Percentiles rank a stretch among this genome's conserved stretches.
These are phyloP conservation scores for Hypoxylon sp. DNA, from an alignment of 2,329 filamentous ascomycete genomes.

Conservation along the genomic window DNA sequence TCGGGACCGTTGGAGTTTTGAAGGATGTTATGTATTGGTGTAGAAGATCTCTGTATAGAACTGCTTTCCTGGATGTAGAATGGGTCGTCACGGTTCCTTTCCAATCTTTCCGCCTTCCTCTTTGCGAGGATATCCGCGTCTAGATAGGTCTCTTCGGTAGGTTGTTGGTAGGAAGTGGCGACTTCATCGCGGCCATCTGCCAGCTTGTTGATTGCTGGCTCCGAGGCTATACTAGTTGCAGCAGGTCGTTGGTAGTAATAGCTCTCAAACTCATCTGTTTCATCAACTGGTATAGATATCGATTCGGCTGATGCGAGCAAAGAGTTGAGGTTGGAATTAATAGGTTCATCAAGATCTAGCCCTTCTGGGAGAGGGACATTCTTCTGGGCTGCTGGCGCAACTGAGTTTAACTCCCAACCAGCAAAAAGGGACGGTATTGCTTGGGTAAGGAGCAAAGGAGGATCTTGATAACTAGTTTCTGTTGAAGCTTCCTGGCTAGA, in stretches of 20 bases:
- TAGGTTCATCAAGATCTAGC: constrained; percentile 84
- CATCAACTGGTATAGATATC: constrained; percentile 64
- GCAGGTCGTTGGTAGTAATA: constrained; percentile 74
- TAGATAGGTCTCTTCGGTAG: constrained; percentile 74
- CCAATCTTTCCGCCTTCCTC: constrained; percentile 81
- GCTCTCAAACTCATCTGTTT: constrained; percentile 76
- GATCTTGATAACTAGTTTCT: constrained; percentile 71
- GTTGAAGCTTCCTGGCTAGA: constrained; percentile 74
- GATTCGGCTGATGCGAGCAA: constrained; percentile 75
- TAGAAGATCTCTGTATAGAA: constrained; percentile 74
- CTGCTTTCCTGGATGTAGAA: constrained; percentile 83
- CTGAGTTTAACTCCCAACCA: constrained; percentile 91
- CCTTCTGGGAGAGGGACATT: constrained; percentile 86
- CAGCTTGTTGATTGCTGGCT: constrained; percentile 70
- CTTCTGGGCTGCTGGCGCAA: constrained; percentile 83
- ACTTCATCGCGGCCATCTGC: constrained; percentile 63
- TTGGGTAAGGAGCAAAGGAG: constrained; percentile 88
- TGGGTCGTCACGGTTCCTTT: constrained; percentile 91
- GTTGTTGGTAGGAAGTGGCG: constrained; percentile 71
- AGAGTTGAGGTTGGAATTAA: constrained; percentile 80
- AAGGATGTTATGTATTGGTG: constrained; percentile 83
- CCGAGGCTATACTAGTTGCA: constrained; percentile 66
- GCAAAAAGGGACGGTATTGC: constrained; percentile 90
- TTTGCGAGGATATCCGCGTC: constrained; percentile 82
- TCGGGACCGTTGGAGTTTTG: constrained; percentile 80